These are phyloP conservation scores for Nitzschia sp. DNA, from an alignment of 108 stramenopile species.

Conservation along the genomic window DNA sequence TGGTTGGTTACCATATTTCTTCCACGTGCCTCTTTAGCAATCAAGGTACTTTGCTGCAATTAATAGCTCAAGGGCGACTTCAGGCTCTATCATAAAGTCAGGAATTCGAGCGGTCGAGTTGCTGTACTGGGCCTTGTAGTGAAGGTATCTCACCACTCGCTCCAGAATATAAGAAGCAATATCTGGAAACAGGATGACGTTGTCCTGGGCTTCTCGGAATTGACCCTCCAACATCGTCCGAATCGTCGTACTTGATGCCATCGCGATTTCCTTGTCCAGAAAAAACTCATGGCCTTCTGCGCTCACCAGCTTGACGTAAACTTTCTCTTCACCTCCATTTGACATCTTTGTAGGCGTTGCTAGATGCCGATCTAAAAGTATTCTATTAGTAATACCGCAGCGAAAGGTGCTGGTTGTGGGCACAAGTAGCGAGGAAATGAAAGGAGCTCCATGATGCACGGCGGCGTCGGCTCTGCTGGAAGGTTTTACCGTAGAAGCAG, in stretches of 20 bases:
- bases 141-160: conserved; percentile 77
- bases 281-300: conserved; percentile 75
- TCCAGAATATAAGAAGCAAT: conserved; percentile 73
- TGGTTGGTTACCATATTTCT: too few species aligned
- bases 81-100: conserved; percentile 85
- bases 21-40: conserved; percentile 65
- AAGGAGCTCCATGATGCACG: too few species aligned
- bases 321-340: conserved; percentile 19
- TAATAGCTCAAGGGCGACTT: conserved; percentile 80
- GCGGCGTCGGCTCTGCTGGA: too few species aligned
- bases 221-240: conserved; percentile 79
- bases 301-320: conserved; percentile 81
- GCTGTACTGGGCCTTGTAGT: conserved; percentile 76
- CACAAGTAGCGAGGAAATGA: too few species aligned
- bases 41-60: conserved; percentile 87
- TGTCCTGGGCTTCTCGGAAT: conserved; percentile 82
- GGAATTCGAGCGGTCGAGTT: conserved; percentile 68
- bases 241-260: conserved; percentile 57
- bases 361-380: too few species aligned
- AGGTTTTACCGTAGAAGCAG: too few species aligned
- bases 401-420: too few species aligned
- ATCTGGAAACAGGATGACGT: conserved; percentile 81
- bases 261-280: conserved; percentile 47
- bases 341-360: too few species aligned
- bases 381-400: too few species aligned